Percentiles rank a stretch among this genome's conserved stretches.
Evolutionary conservation across 2,329 filamentous ascomycete genomes (phyloP).

Genomic region (Periglandula ipomoeae): DNA sequence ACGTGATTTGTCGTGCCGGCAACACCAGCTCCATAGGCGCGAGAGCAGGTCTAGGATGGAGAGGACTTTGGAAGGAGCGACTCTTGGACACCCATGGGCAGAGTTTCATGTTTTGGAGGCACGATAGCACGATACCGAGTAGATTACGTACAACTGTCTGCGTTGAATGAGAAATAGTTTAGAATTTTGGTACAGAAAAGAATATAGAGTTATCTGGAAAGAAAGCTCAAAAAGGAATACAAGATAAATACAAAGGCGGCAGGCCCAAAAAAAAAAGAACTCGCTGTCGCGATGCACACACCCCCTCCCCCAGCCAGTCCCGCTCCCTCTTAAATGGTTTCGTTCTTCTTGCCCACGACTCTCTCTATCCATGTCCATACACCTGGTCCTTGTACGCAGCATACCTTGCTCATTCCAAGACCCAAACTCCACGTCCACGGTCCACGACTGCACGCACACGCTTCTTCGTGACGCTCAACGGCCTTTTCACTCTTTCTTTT

Average conservation of each 20-base stretch:
- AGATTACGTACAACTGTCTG: too few species aligned
- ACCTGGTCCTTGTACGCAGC: background rate
- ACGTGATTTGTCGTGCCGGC: conserved; percentile 20
- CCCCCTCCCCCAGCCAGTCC: background rate
- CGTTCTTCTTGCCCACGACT: background rate
- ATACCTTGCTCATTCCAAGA: conserved; percentile 8
- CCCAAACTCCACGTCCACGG: conserved; percentile 10
- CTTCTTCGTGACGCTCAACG: conserved; percentile 10
- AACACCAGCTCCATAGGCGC: conserved; percentile 7
- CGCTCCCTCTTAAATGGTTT: background rate
- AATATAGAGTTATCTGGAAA: background rate
- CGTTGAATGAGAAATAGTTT: too few species aligned
- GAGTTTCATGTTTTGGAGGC: too few species aligned
- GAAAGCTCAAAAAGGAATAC: background rate
- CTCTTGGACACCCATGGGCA: background rate
- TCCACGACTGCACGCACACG: conserved; percentile 8
- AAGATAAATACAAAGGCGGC: background rate
- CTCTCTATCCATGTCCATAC: background rate
- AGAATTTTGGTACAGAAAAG: background rate
- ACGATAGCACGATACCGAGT: too few species aligned
- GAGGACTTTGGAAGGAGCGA: background rate
- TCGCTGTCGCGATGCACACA: background rate
- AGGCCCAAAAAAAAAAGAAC: background rate
- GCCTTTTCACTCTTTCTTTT: background rate
- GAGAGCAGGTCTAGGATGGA: background rate